phyloP scores from a whole-genome alignment of 805 yeast species.

The Candida montana region DNA sequence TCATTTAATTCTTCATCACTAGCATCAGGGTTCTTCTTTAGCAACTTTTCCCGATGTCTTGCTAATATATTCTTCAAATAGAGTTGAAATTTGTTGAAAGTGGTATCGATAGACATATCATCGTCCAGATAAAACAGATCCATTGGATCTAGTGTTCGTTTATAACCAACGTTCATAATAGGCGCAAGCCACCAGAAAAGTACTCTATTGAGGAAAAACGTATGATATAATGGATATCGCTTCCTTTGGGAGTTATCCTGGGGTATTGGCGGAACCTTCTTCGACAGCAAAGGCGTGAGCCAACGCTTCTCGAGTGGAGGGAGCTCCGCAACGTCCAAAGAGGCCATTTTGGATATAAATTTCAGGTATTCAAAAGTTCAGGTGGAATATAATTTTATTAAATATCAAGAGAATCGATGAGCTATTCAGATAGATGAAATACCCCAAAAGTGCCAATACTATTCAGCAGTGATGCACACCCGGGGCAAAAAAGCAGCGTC shows the following conservation, averaged over 20 bases:
- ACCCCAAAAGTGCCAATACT: too few species aligned
- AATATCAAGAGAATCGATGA: too few species aligned
- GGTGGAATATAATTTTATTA: too few species aligned
- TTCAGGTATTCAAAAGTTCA: too few species aligned
- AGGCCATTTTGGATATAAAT: too few species aligned
- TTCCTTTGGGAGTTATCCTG: constrained; percentile 40
- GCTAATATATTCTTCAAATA: constrained; percentile 29
- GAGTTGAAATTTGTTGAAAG: constrained; percentile 33
- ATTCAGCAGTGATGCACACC: too few species aligned
- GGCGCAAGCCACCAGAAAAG: constrained; percentile 71
- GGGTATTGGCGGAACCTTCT: constrained; percentile 48
- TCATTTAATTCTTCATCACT: constrained; percentile 35
- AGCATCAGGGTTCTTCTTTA: constrained; percentile 29
- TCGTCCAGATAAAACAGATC: constrained; percentile 50
- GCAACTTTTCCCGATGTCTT: constrained; percentile 29
- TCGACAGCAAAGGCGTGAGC: constrained; percentile 30
- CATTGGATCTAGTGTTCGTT: constrained; percentile 59
- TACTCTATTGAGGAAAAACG: constrained; percentile 36
- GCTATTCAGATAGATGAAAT: too few species aligned
- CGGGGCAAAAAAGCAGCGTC: too few species aligned
- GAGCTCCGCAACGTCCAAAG: not conserved
- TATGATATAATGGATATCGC: constrained; percentile 36
- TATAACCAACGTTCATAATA: constrained; percentile 60
- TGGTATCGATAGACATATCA: constrained; percentile 36
- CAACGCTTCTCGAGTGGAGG: constrained; percentile 29